Evolutionary conservation across 2,329 filamentous ascomycete genomes (phyloP).

Genomic region (Drechslera avenae): DNA sequence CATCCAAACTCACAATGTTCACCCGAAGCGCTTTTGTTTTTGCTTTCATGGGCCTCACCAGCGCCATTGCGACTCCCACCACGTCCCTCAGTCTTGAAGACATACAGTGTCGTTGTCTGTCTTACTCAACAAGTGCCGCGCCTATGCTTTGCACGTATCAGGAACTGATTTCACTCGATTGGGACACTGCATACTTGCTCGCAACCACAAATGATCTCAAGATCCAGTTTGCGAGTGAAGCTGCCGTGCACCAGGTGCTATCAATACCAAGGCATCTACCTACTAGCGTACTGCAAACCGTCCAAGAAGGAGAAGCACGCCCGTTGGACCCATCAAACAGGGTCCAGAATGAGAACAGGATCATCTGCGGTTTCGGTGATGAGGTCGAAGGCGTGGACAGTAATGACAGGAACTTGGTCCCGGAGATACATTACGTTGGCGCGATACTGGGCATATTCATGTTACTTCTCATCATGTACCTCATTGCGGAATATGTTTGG

Average conservation of each 20-base stretch:
- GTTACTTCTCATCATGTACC: slow-evolving; percentile 22
- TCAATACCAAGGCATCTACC: slow-evolving; percentile 24
- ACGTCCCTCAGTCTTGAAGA: slow-evolving; percentile 20
- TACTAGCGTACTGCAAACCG: slow-evolving; percentile 21
- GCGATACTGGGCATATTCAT: slow-evolving; percentile 27
- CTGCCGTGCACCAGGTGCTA: slow-evolving; percentile 28
- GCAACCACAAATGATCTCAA: slow-evolving; percentile 28
- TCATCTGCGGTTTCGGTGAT: slow-evolving; percentile 32
- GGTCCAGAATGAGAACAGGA: slow-evolving; percentile 23
- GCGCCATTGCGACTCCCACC: slow-evolving; percentile 18
- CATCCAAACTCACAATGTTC: slow-evolving; percentile 3
- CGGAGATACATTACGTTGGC: slow-evolving; percentile 22
- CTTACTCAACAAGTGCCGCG: slow-evolving; percentile 25
- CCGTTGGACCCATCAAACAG: slow-evolving; percentile 9
- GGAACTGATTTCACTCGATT: slow-evolving; percentile 28
- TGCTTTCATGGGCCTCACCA: slow-evolving; percentile 6
- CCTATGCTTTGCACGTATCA: slow-evolving; percentile 30
- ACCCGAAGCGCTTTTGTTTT: slow-evolving; percentile 8
- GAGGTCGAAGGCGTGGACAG: slow-evolving; percentile 25
- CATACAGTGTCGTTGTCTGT: slow-evolving; percentile 34
- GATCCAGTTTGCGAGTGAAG: slow-evolving; percentile 32
- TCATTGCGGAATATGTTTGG: slow-evolving; percentile 28
- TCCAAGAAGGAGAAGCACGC: slow-evolving; percentile 18
- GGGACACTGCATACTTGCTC: slow-evolving; percentile 29
- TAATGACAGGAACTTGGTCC: slow-evolving; percentile 1